Conservation (phyloP, 2,329 filamentous ascomycete species). For the Rhexocercosporidium sp. region DNA sequence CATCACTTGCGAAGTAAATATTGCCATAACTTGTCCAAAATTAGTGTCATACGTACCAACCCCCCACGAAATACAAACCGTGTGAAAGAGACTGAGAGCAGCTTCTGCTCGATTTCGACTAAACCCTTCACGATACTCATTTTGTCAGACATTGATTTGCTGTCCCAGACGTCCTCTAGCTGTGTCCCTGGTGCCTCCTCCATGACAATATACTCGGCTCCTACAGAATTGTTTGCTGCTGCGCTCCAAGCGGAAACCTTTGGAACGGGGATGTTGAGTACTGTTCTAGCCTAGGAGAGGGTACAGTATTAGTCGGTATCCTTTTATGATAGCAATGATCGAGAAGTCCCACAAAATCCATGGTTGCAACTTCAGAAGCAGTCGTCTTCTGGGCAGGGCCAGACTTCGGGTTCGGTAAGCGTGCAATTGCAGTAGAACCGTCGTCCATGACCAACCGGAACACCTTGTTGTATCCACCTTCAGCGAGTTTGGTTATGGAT, state of each 20-base stretch:
- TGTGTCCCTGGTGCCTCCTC: conserved; percentile 43
- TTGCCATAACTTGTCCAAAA: conserved; percentile 43
- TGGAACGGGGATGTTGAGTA: conserved; percentile 33
- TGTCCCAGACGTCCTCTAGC: conserved; percentile 41
- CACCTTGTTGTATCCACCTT: conserved; percentile 48
- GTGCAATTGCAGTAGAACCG: conserved; percentile 37
- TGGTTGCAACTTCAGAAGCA: conserved; percentile 37
- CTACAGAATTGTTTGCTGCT: conserved; percentile 34
- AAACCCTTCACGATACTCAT: conserved; percentile 43
- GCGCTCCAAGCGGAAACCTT: conserved; percentile 31
- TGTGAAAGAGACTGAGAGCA: conserved; percentile 44
- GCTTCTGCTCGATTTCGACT: conserved; percentile 45
- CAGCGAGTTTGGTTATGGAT: conserved; percentile 45
- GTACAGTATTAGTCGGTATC: conserved; percentile 10
- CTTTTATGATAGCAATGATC: background rate
- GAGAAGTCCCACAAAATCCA: conserved; percentile 34
- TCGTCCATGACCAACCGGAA: conserved; percentile 43
- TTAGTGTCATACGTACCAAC: conserved; percentile 24
- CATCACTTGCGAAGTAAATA: conserved; percentile 45
- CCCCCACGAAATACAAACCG: conserved; percentile 35
- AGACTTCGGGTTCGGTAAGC: conserved; percentile 32
- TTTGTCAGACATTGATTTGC: conserved; percentile 37
- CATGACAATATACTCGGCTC: conserved; percentile 47
- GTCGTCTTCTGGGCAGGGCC: conserved; percentile 29
- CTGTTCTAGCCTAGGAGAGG: conserved; percentile 28